phyloP scores from a whole-genome alignment of 768 basidiomycete species.

The Chalciporus pseudorubinellus region DNA sequence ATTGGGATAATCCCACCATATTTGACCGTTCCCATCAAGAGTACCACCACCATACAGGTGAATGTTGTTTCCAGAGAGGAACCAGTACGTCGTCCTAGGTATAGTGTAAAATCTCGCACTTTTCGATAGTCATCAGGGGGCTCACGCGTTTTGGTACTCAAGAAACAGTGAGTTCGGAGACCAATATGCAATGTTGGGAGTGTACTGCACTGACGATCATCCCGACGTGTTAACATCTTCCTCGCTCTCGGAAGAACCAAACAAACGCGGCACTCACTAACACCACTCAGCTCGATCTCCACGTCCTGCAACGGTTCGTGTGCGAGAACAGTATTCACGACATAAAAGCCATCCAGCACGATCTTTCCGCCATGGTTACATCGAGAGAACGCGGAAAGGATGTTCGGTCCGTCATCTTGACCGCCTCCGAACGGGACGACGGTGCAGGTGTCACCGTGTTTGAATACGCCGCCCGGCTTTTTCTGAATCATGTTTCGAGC shows the following conservation, averaged over 20 bases:
- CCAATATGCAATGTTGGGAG: conserved; percentile 44
- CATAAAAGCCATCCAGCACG: conserved; percentile 33
- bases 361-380: conserved; percentile 30
- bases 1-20: conserved; percentile 36
- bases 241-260: neutral
- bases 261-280: conserved; percentile 25
- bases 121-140: neutral
- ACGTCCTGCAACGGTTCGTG: conserved; percentile 37
- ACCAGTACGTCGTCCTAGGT: conserved; percentile 40
- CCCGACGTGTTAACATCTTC: neutral
- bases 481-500: too few species aligned
- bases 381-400: conserved; percentile 31
- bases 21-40: conserved; percentile 46
- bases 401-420: conserved; percentile 37
- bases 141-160: conserved; percentile 43
- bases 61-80: conserved; percentile 36
- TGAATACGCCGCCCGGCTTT: neutral
- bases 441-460: conserved; percentile 15
- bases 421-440: conserved; percentile 34
- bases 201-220: conserved; percentile 30
- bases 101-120: neutral
- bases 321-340: conserved; percentile 39
- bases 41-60: conserved; percentile 42
- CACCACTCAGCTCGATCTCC: conserved; percentile 38
- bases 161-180: conserved; percentile 37